These are phyloP conservation scores for Xylaria sp. DNA, from an alignment of 2,329 filamentous ascomycete genomes.

Conservation along the genomic window DNA sequence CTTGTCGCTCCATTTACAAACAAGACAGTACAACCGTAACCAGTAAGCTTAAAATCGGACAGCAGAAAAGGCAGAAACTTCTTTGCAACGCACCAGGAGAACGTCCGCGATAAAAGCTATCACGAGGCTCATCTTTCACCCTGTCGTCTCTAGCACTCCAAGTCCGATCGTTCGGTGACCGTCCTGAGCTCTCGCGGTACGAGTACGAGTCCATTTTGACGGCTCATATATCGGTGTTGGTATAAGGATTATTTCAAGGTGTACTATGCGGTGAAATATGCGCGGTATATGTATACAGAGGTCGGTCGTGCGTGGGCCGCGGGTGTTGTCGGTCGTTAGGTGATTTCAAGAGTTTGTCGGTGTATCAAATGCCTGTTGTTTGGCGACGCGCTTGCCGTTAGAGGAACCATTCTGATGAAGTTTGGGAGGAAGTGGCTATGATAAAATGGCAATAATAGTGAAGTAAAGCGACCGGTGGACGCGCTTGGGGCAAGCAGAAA, in stretches of 20 bases:
- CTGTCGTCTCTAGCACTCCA: conserved; percentile 66
- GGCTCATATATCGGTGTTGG: conserved; percentile 28
- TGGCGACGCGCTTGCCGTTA: conserved; percentile 66
- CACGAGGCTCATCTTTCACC: conserved; percentile 64
- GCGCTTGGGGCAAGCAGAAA: conserved; percentile 49
- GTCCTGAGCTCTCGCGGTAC: conserved; percentile 63
- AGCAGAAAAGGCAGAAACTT: conserved; percentile 25
- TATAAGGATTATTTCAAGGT: conserved; percentile 1
- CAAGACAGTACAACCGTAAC: not conserved
- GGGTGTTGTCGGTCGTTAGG: conserved; percentile 45
- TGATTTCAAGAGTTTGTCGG: conserved; percentile 42
- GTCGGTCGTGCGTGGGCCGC: conserved; percentile 38
- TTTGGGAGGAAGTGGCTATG: conserved; percentile 45
- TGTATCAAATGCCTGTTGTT: conserved; percentile 57
- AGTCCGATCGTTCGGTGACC: conserved; percentile 64
- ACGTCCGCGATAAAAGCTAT: conserved; percentile 73
- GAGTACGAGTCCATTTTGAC: conserved; percentile 66
- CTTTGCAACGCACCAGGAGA: conserved; percentile 72
- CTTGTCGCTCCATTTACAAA: not conserved
- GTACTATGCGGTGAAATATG: conserved; percentile 22
- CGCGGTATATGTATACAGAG: conserved; percentile 40
- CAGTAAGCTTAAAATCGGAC: conserved; percentile 32
- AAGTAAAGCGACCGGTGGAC: conserved; percentile 40
- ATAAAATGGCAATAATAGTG: conserved; percentile 41
- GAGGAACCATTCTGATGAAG: conserved; percentile 60